Base-by-base conservation (phyloP, 495 filamentous ascomycete species). In the Parathielavia hyrcaniae region DNA sequence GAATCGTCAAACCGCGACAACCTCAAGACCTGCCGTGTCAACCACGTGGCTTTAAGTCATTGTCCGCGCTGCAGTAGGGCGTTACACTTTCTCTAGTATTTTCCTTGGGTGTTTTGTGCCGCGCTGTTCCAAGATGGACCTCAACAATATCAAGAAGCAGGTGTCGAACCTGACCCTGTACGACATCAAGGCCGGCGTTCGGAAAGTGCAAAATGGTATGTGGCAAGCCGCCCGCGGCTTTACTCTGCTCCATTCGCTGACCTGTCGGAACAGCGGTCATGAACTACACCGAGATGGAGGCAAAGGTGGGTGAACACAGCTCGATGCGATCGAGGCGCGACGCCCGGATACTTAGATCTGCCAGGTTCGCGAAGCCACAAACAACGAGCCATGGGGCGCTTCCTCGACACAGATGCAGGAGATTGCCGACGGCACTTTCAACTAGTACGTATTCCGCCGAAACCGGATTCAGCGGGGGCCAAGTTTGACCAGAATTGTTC, bases 261-360 rank as follows among this genome's bases (percentile, higher is more conserved):
- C 40, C 16, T 35, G 36, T 14, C 20, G 49, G 5, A 0, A 44
- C 67, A 97, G 92, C 91, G 61, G 92, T 98, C 41, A 97, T 97
- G 93, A 98, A 97, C 73, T 97, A 92, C 72, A 98, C 93, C n/a
- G 93, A 97, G 70, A 97, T 97, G 92, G 93, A 99, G 75, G 78
- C 91, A 54, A 99, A 97, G 88, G 91, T 93, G 5, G 5, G 35
- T 13, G 10, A 12, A n/a, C 39, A 30, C 26, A 3, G 26, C 39
- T 8, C 6, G 17, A 6, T 13, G 19, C 22, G 8, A n/a, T 32
- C 22, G 62, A 59, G 50, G 26, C 22, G 43, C 9, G 19, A 48
- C 48, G 10, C 34, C 13, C n/a, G 9, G 20, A 17, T 50, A 38
- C 58, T 61, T 49, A 61, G 58, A 47, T 10, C 17, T 14, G 16